Evolutionary conservation across 139 green algal genomes (phyloP), one percentile per base, ranked within the genome.

Genomic region (Chlamydomonas eustigma): DNA sequence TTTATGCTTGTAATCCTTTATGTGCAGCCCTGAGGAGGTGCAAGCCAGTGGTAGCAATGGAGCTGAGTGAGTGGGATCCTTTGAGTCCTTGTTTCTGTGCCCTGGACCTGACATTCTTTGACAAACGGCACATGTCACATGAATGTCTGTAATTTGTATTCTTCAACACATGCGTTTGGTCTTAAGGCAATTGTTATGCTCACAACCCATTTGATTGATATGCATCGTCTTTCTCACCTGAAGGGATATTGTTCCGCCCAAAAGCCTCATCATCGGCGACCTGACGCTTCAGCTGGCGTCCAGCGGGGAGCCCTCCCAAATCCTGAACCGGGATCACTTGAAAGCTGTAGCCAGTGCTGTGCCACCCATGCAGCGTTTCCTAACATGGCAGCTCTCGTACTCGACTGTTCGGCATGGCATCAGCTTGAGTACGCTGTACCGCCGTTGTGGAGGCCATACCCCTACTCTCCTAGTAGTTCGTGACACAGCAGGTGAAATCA

Each of bases 361-460:
- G 0, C 73, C 73, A 24, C 79, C 79, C 22, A 33, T 84, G 79
- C 36, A 80, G 79, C 66, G 67, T 28, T 74, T 80, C 72, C 71
- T 52, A 44, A 37, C 74, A 5, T 84, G 78, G 78, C 69, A 37
- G 32, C 64, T 83, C 35, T 76, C 79, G 28, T 84, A 80, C 68
- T 77, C 65, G 31, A 77, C 73, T 36, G 24, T 33, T 1, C 52
- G 76, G 67, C 80, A 91, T 35, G 91, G 91, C 66, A 91, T 91
- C 82, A 90, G 82, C 78, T 79, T 95, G 63, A 52, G 79, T 30
- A 94, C 91, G 5, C 77, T 95, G 78, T 93, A 87, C 75, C 75
- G 78, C 67, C 79, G 64, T 37, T 70, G 39, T 3, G 28, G 64
- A 3, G 39, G 32, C 25, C 31, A 68, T 37, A 73, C 69, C 1